Conservation (phyloP, 441 rosid genomes). For the Kokia cookei region DNA sequence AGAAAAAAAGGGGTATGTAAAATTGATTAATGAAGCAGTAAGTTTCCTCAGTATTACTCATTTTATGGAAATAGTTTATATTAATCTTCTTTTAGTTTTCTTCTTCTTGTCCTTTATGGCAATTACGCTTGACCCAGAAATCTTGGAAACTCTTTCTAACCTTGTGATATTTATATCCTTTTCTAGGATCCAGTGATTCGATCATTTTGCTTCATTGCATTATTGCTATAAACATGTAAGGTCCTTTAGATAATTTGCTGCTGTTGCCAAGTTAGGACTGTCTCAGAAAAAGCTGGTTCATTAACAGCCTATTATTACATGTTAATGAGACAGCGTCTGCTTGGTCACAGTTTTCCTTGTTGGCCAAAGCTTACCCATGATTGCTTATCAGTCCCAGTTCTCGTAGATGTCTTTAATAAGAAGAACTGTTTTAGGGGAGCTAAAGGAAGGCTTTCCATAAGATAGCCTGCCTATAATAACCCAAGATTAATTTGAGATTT, state of each 20-base stretch:
- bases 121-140: not conserved
- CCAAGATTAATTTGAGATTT: conserved; percentile 5
- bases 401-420: not conserved
- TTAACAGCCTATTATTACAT: not conserved
- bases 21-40: not conserved
- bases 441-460: not conserved
- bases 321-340: not conserved
- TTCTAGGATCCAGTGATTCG: not conserved
- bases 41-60: not conserved
- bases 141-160: not conserved
- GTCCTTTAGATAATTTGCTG: not conserved
- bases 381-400: not conserved
- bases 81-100: not conserved
- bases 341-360: not conserved
- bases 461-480: not conserved
- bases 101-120: not conserved
- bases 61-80: not conserved
- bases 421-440: not conserved
- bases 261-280: not conserved
- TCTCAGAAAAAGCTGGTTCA: not conserved
- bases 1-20: conserved; percentile 78
- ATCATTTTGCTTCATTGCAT: not conserved
- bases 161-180: not conserved
- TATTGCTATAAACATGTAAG: not conserved
- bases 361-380: no score